phyloP scores from a whole-genome alignment of 352 stramenopile species.

The Pythium guiyangense region DNA sequence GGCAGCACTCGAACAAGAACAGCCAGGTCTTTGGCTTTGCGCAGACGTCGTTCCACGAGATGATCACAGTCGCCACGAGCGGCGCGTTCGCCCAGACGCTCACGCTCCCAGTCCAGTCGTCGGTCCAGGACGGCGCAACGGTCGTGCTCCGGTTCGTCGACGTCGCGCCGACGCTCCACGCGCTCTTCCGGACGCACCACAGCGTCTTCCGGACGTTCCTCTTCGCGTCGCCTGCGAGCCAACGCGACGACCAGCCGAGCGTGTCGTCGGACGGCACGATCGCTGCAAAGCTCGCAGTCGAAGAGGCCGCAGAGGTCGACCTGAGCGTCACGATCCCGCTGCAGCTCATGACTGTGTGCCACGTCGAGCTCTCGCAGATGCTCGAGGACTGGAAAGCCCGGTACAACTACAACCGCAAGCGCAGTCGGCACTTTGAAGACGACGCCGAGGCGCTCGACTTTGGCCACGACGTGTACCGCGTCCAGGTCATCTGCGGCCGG shows the following conservation, averaged over 20 bases:
- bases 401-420: conserved; percentile 82
- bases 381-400: conserved; percentile 65
- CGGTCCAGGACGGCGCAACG: conserved; percentile 50
- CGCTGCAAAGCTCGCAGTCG: conserved; percentile 61
- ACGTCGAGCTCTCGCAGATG: conserved; percentile 67
- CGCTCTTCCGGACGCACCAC: conserved; percentile 44
- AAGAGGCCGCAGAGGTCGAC: conserved; percentile 74
- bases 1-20: conserved; percentile 53
- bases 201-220: conserved; percentile 58
- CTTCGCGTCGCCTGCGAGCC: conserved; percentile 57
- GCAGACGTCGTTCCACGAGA: conserved; percentile 74
- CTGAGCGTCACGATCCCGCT: conserved; percentile 79
- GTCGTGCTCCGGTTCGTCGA: conserved; percentile 59
- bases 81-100: conserved; percentile 55
- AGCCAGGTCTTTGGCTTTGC: conserved; percentile 67
- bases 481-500: conserved; percentile 64
- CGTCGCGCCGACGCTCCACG: conserved; percentile 35
- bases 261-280: conserved; percentile 8
- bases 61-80: conserved; percentile 60
- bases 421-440: conserved; percentile 71
- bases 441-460: conserved; percentile 75
- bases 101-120: conserved; percentile 64
- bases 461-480: conserved; percentile 72
- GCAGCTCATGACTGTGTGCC: conserved; percentile 69
- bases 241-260: conserved; percentile 43